Conservation (phyloP, 176 grass and related monocot genomes). For the Carex myosuroides region DNA sequence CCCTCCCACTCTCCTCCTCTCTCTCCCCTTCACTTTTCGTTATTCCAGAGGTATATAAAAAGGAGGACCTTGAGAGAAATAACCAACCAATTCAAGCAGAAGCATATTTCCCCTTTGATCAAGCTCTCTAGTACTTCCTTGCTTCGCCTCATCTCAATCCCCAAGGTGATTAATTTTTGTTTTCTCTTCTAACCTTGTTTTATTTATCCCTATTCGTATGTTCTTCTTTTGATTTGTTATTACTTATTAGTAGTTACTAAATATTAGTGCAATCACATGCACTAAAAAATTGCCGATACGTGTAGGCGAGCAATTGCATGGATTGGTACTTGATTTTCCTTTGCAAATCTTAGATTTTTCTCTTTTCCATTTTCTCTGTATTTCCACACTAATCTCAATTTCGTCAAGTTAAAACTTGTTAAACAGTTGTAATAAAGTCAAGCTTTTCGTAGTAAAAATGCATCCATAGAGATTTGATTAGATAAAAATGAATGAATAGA, state of each 20-base stretch:
- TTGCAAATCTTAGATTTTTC: neutral
- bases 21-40: neutral
- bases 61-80: neutral
- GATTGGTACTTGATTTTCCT: constrained; percentile 10
- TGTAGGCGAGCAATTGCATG: neutral
- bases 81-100: neutral
- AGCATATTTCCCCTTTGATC: neutral
- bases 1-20: constrained; percentile 1
- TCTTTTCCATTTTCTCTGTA: neutral
- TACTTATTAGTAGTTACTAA: neutral
- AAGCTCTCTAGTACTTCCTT: neutral
- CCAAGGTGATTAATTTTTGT: neutral
- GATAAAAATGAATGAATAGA: neutral
- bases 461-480: neutral
- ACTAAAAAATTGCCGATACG: neutral
- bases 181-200: neutral
- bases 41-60: neutral
- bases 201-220: neutral
- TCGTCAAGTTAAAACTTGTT: neutral
- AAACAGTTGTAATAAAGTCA: neutral
- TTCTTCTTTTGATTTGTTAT: neutral
- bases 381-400: neutral
- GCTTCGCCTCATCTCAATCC: neutral
- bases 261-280: neutral
- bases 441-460: neutral